phyloP scores from a whole-genome alignment of 225 moss, liverwort and hornwort species.

The Pleurozium schreberi region DNA sequence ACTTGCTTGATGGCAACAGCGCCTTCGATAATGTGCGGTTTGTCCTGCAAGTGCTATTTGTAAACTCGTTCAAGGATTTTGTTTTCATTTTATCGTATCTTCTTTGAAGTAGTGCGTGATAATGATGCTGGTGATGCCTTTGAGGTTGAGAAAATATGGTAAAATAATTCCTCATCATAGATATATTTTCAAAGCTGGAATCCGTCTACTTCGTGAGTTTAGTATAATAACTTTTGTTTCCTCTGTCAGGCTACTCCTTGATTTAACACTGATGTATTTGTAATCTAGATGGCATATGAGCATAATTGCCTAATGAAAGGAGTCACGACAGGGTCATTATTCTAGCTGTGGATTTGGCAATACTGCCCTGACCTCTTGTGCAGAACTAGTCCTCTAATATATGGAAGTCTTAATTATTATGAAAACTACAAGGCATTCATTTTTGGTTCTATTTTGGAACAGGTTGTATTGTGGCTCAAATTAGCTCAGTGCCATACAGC shows the following conservation, averaged over 20 bases:
- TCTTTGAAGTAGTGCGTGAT: not conserved
- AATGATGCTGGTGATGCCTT: not conserved
- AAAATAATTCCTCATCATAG: not conserved
- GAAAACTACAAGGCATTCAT: not conserved
- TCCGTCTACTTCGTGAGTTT: not conserved
- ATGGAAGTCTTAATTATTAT: not conserved
- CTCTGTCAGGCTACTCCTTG: not conserved
- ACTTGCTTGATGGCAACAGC: conserved; percentile 58
- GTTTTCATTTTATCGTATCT: not conserved
- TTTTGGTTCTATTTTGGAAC: conserved; percentile 1
- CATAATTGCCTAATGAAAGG: not conserved
- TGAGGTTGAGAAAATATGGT: not conserved
- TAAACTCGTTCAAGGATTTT: not conserved
- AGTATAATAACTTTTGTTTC: not conserved
- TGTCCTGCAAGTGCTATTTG: not conserved
- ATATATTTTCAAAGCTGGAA: not conserved
- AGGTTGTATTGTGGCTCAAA: conserved; percentile 73
- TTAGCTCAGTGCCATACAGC: conserved; percentile 74
- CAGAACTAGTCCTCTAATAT: not conserved
- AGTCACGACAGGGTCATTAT: not conserved
- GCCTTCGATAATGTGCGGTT: conserved; percentile 68
- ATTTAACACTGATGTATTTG: not conserved
- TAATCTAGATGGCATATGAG: not conserved
- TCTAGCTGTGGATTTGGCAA: not conserved
- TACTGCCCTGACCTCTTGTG: not conserved